phyloP scores from a whole-genome alignment of 148 eudicot species.

The Agrostemma githago region DNA sequence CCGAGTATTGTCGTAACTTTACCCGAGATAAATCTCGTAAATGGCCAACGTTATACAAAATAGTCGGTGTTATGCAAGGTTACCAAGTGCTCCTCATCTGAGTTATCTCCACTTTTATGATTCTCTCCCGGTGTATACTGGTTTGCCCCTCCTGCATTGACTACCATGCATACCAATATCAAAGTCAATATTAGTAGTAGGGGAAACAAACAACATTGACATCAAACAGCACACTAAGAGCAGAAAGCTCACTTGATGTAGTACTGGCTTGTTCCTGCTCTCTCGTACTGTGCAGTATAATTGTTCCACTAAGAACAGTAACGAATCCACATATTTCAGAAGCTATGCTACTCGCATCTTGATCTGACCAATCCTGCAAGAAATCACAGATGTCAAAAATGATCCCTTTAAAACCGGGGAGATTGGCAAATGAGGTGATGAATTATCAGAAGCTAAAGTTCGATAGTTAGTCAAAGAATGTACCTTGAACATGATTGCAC shows the following conservation, averaged over 20 bases:
- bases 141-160: conserved; percentile 44
- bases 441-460: background rate
- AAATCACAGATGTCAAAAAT: background rate
- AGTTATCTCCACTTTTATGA: conserved; percentile 33
- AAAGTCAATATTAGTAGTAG: background rate
- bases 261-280: conserved; percentile 54
- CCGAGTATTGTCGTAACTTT: background rate
- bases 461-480: background rate
- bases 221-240: too few relatives aligned
- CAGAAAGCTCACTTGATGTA: conserved; percentile 40
- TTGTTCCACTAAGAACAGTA: conserved; percentile 67
- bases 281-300: conserved; percentile 65
- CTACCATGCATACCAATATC: conserved; percentile 13
- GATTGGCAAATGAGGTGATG: background rate
- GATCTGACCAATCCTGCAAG: conserved; percentile 75
- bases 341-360: conserved; percentile 61
- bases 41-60: conserved; percentile 25
- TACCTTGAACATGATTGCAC: conserved; percentile 91
- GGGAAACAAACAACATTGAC: background rate
- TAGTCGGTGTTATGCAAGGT: conserved; percentile 52
- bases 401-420: background rate
- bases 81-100: conserved; percentile 40
- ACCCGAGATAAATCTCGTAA: background rate
- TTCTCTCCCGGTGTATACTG: conserved; percentile 40
- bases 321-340: conserved; percentile 86